Conservation (phyloP, 306 rosid genomes). For the Cucurbita maxima region DNA sequence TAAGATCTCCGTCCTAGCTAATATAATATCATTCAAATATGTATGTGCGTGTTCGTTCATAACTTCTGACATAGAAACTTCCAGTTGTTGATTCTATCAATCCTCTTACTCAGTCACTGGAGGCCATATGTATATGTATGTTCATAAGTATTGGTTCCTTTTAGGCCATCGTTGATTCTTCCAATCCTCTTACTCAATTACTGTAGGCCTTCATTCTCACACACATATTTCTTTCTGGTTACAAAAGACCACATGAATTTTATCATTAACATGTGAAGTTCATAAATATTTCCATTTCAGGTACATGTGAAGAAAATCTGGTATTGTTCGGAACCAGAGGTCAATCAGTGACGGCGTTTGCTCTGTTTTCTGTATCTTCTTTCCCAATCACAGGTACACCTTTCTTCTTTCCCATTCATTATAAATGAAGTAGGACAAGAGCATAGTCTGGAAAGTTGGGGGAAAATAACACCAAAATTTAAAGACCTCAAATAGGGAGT, state of each 20-base stretch:
- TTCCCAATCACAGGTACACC: neutral
- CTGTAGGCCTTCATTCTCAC: neutral
- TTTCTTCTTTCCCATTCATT: neutral
- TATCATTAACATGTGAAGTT: neutral
- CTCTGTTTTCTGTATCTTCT: neutral
- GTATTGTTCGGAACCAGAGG: neutral
- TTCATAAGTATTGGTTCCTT: neutral
- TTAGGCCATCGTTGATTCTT: neutral
- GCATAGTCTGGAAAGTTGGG: neutral
- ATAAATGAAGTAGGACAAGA: neutral
- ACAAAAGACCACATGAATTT: neutral
- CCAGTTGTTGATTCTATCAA: neutral
- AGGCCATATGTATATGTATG: neutral
- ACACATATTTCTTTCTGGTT: neutral
- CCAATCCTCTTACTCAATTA: neutral
- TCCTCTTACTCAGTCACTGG: neutral
- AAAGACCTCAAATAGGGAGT: neutral
- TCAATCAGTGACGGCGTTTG: neutral
- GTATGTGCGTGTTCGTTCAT: neutral
- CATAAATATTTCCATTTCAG: too few species aligned
- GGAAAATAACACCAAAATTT: neutral
- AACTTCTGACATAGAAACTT: neutral
- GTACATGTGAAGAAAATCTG: neutral
- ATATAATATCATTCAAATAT: neutral
- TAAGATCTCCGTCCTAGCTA: neutral